Base-by-base conservation (phyloP, 805 yeast genomes). In the Barnettozyma sucrosica region DNA sequence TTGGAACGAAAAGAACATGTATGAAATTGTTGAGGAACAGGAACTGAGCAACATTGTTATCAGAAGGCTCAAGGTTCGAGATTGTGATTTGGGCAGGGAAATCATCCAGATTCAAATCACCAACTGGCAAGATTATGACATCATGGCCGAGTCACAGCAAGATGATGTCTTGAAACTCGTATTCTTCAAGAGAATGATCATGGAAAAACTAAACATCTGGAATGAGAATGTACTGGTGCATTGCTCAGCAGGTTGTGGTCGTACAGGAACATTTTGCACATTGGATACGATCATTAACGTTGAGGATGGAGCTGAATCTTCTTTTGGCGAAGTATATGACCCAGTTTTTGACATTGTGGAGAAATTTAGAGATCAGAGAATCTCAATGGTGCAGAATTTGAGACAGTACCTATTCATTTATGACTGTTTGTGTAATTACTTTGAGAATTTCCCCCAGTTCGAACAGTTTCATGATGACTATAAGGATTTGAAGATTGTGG, bases 241-340 rank as follows among this genome's bases (percentile, higher is more conserved):
- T 66, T 92, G 99, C 61, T 88, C 96, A 7, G 98, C 98, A 1
- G 99, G 99, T 0, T 89, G 96, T 61, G 99, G 99, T 18, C 72
- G 99, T 49, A 89, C 98, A 0, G 99, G 99, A 2, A 86, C 96
- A 2, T 84, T 83, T 60, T 80, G 89, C 51, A 79, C 89, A 1
- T 67, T 85, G 20, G 95, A 87, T 58, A 72, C 83, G 0, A 70
- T 74, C 20, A 65, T 79, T 32, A 76, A 82, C 43, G 30, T 26
- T 20, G 40, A 41, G 16, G 44, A 43, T 33, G 18, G 26, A 2
- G 41, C 36, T 36, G 43, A 28, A 36, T 19, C 33, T 7, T 21
- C 19, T 8, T 26, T 18, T 20, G 25, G 11, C 9, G 21, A 41
- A 8, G 9, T 13, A 69, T 82, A 46, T 70, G 61, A 57, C 36